Conservation (phyloP, 2,329 filamentous ascomycete species). For the Cladophialophora chaetospira region DNA sequence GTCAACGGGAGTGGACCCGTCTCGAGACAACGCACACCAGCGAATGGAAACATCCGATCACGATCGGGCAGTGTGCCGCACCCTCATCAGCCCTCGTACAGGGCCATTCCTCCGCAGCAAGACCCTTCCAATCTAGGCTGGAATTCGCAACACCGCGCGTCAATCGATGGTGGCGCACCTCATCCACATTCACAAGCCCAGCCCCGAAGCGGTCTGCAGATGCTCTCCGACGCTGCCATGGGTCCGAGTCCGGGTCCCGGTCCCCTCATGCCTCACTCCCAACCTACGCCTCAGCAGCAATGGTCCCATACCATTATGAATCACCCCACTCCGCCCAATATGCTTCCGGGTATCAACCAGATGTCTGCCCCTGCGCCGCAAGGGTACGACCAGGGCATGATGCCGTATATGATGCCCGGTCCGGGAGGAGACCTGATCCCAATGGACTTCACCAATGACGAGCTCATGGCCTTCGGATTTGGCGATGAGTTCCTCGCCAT, state of each 20-base stretch:
- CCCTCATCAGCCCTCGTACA: slow-evolving; percentile 15
- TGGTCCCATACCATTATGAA: slow-evolving; percentile 29
- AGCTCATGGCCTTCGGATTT: slow-evolving; percentile 35
- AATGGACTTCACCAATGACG: slow-evolving; percentile 32
- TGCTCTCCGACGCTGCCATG: slow-evolving; percentile 36
- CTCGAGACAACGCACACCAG: slow-evolving; percentile 26
- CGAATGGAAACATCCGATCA: slow-evolving; percentile 1
- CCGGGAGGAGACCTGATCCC: slow-evolving; percentile 24
- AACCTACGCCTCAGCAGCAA: slow-evolving; percentile 16
- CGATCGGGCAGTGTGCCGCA: neutral
- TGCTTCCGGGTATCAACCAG: slow-evolving; percentile 27
- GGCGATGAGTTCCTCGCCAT: slow-evolving; percentile 35
- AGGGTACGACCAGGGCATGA: slow-evolving; percentile 10
- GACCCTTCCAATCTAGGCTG: slow-evolving; percentile 22
- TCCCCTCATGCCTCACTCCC: slow-evolving; percentile 20
- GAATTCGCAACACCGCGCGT: slow-evolving; percentile 20
- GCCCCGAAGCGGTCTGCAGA: slow-evolving; percentile 31
- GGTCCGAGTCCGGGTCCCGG: slow-evolving; percentile 22
- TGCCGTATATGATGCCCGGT: slow-evolving; percentile 28
- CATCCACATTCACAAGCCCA: slow-evolving; percentile 18
- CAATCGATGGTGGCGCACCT: slow-evolving; percentile 17
- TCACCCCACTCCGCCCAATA: slow-evolving; percentile 15
- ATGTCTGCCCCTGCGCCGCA: slow-evolving; percentile 19
- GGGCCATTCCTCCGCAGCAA: slow-evolving; percentile 23
- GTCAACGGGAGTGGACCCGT: slow-evolving; percentile 21